These are phyloP conservation scores for Populus hybrid DNA, from an alignment of 441 rosid genomes.

Conservation along the genomic window DNA sequence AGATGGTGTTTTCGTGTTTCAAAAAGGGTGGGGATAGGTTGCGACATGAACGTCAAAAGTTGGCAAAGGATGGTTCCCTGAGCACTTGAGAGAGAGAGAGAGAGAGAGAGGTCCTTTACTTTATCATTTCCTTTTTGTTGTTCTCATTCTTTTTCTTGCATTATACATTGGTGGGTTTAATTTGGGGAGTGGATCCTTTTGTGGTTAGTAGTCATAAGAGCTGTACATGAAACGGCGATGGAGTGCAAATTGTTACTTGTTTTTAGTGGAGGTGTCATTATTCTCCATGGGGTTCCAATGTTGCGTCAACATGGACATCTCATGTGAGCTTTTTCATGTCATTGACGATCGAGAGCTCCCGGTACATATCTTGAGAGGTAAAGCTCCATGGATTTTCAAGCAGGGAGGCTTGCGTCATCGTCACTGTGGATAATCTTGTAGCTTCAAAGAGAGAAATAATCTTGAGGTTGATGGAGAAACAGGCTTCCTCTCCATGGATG, in stretches of 20 bases:
- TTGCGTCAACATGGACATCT: conserved; percentile 27
- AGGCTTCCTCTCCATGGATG: background rate
- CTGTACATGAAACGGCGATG: background rate
- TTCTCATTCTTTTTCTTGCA: conserved; percentile 11
- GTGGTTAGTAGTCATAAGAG: background rate
- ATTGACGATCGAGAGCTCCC: conserved; percentile 2
- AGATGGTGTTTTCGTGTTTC: conserved; percentile 10
- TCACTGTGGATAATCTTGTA: background rate
- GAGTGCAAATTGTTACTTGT: conserved; percentile 28
- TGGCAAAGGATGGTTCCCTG: conserved; percentile 19
- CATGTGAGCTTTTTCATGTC: conserved; percentile 18
- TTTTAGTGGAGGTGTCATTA: conserved; percentile 21
- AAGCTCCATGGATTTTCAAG: background rate
- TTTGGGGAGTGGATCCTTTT: background rate
- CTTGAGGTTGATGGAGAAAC: conserved; percentile 11
- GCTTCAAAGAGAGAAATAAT: background rate
- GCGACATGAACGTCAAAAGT: conserved; percentile 24
- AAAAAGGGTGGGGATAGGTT: conserved; percentile 20
- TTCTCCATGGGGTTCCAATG: conserved; percentile 12
- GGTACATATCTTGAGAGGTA: background rate
- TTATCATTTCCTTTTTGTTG: conserved; percentile 4
- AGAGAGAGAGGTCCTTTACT: background rate
- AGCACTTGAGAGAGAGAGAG: conserved; percentile 17
- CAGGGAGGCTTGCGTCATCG: conserved; percentile 1
- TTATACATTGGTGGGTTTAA: background rate